These are phyloP conservation scores for Komagataella populi DNA, from an alignment of 805 yeast genomes.

Conservation along the genomic window DNA sequence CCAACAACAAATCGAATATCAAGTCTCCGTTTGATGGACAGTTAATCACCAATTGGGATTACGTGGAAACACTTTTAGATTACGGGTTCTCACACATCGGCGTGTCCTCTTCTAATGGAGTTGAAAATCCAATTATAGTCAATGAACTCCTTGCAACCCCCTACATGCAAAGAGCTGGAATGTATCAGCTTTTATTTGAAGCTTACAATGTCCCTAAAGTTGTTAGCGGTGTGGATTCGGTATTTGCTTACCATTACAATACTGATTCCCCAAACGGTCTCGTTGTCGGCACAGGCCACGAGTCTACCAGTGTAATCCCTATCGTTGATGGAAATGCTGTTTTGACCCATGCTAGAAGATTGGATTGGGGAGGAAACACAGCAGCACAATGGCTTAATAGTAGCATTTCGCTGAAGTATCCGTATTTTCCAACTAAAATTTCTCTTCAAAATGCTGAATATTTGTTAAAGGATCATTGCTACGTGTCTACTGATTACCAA, in stretches of 20 bases:
- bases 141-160: slow-evolving; percentile 71
- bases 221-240: slow-evolving; percentile 69
- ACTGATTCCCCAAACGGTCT: slow-evolving; percentile 51
- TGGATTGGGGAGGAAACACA: slow-evolving; percentile 86
- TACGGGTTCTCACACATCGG: slow-evolving; percentile 73
- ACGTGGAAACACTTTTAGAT: slow-evolving; percentile 69
- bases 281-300: slow-evolving; percentile 76
- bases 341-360: slow-evolving; percentile 56
- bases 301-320: slow-evolving; percentile 74
- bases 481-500: slow-evolving; percentile 55
- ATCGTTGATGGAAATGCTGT: slow-evolving; percentile 59
- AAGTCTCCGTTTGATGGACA: slow-evolving; percentile 82
- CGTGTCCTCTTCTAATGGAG: slow-evolving; percentile 35
- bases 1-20: slow-evolving; percentile 46
- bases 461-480: slow-evolving; percentile 66
- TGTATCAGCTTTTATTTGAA: slow-evolving; percentile 81
- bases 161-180: slow-evolving; percentile 49
- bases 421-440: slow-evolving; percentile 75
- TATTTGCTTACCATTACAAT: slow-evolving; percentile 56
- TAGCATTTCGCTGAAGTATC: slow-evolving; percentile 70
- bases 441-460: slow-evolving; percentile 48
- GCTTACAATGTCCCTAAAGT: slow-evolving; percentile 64
- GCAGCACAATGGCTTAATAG: slow-evolving; percentile 49
- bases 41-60: slow-evolving; percentile 85
- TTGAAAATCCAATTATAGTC: slow-evolving; percentile 71